phyloP scores from a whole-genome alignment of 140 eudicot genomes.

The Bidens hawaiensis region DNA sequence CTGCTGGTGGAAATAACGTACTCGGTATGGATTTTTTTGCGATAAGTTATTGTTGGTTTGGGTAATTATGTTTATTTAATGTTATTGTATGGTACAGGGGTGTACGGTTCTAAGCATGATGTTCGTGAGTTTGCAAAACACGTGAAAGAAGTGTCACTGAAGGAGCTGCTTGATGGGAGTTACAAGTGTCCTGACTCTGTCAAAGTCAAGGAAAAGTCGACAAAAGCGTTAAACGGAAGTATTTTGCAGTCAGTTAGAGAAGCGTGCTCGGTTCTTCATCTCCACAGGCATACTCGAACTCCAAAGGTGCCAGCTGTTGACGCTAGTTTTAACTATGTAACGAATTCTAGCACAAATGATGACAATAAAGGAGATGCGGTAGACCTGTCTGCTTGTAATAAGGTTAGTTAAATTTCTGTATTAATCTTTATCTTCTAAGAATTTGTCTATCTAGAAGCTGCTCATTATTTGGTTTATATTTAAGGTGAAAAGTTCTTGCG shows the following conservation, averaged over 20 bases:
- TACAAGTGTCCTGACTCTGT: conserved; percentile 40
- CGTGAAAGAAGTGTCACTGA: conserved; percentile 62
- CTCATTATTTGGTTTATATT: conserved; percentile 18
- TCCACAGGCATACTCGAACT: conserved; percentile 30
- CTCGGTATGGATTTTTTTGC: conserved; percentile 46
- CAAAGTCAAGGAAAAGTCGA: conserved; percentile 67
- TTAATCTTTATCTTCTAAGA: neutral
- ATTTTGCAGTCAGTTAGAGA: conserved; percentile 59
- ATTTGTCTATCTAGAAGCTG: neutral
- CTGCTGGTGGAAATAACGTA: conserved; percentile 68
- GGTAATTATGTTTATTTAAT: neutral
- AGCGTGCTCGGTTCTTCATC: conserved; percentile 38
- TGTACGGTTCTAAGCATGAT: neutral
- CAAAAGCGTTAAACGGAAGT: conserved; percentile 36
- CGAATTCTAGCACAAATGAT: neutral
- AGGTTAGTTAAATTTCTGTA: no score
- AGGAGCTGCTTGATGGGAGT: conserved; percentile 76
- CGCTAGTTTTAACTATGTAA: no score
- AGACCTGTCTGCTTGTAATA: no score
- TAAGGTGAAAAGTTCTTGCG: conserved; percentile 48
- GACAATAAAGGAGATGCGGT: no score
- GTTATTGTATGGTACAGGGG: neutral
- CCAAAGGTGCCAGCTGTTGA: neutral
- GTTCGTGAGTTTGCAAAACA: conserved; percentile 57
- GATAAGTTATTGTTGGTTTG: neutral